These are phyloP conservation scores for Myxozyma neglecta DNA, from an alignment of 805 yeast genomes.

Conservation along the genomic window DNA sequence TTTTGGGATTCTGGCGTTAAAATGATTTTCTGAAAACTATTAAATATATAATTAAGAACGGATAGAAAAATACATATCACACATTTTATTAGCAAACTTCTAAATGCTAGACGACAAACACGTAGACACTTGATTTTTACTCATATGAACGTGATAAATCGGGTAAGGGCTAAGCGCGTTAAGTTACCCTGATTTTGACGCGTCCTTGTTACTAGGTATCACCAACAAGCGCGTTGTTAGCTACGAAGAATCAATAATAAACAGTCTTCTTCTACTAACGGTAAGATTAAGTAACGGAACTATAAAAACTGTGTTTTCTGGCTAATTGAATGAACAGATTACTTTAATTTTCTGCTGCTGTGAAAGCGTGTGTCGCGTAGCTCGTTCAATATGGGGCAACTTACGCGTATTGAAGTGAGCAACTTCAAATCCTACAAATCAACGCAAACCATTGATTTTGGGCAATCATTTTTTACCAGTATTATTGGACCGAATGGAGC, in stretches of 20 bases:
- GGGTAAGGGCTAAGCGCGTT: conserved; percentile 4
- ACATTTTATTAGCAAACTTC: no score
- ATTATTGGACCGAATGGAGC: conserved; percentile 99
- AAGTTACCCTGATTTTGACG: conserved; percentile 4
- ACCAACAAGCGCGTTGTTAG: not conserved
- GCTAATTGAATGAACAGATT: no score
- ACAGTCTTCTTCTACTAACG: not conserved
- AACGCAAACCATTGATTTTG: conserved; percentile 73
- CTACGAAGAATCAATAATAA: not conserved
- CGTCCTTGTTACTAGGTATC: not conserved
- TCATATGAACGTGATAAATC: no score
- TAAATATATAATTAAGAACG: no score
- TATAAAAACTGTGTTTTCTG: no score
- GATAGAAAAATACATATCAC: no score
- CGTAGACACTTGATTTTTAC: no score
- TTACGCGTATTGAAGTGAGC: conserved; percentile 71
- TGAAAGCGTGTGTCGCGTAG: not conserved
- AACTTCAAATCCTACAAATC: conserved; percentile 94
- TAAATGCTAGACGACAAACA: no score
- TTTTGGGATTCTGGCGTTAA: no score
- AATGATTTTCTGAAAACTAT: no score
- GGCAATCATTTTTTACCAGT: conserved; percentile 73
- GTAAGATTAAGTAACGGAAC: no score
- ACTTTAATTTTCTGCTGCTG: not conserved
- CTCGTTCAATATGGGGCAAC: conserved; percentile 64